phyloP scores from a whole-genome alignment of 768 basidiomycete genomes.

The Lactarius indigo region DNA sequence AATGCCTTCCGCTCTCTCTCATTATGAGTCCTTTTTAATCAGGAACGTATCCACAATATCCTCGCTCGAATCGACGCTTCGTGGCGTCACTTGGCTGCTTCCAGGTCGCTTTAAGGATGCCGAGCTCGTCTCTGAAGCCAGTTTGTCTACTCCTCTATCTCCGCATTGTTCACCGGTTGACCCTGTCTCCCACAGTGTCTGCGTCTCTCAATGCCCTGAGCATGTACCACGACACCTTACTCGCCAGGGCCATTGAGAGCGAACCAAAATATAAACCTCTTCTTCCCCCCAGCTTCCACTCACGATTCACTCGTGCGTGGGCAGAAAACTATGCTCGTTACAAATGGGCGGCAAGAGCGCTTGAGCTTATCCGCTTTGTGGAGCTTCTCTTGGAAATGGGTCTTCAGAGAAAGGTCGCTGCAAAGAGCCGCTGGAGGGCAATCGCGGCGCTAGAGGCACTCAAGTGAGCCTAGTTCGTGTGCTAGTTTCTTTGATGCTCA shows the following conservation, averaged over 20 bases:
- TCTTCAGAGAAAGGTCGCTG: conserved; percentile 64
- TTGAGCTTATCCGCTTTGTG: conserved; percentile 75
- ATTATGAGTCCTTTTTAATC: conserved; percentile 80
- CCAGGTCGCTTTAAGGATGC: conserved; percentile 98
- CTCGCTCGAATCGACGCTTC: conserved; percentile 81
- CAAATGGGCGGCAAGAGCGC: conserved; percentile 70
- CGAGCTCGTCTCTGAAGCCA: conserved; percentile 89
- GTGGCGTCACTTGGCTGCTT: conserved; percentile 92
- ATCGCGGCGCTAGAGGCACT: conserved; percentile 74
- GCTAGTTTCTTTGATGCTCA: conserved; percentile 8
- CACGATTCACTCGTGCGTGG: conserved; percentile 90
- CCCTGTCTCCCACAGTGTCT: conserved; percentile 54
- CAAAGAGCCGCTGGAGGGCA: conserved; percentile 66
- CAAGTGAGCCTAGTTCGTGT: conserved; percentile 58
- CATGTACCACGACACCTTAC: conserved; percentile 94
- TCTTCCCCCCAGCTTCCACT: conserved; percentile 72
- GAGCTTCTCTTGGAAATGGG: conserved; percentile 91
- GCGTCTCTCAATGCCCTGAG: conserved; percentile 83
- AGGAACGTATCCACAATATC: conserved; percentile 83
- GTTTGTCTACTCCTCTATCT: conserved; percentile 51
- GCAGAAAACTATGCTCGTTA: conserved; percentile 64
- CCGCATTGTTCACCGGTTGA: conserved; percentile 11
- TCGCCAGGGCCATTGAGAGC: conserved; percentile 58
- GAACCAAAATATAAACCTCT: conserved; percentile 72
- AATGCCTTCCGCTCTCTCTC: conserved; percentile 63